Conservation (phyloP, 176 grass and related monocot genomes). For the Dactylis glomerata region DNA sequence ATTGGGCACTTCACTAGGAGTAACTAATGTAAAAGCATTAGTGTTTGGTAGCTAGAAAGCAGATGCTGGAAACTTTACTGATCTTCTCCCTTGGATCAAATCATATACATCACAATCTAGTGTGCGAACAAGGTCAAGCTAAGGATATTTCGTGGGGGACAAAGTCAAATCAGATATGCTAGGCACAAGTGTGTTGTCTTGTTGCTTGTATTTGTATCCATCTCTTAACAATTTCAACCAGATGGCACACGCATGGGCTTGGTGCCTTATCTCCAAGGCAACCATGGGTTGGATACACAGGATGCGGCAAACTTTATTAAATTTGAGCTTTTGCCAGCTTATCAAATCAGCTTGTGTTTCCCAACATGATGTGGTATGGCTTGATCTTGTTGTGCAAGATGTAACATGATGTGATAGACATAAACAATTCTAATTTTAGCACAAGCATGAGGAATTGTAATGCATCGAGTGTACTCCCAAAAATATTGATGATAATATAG, state of each 20-base stretch:
- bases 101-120: slow-evolving; percentile 26
- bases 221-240: slow-evolving; percentile 17
- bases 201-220: slow-evolving; percentile 24
- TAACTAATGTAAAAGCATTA: slow-evolving; percentile 16
- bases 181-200: slow-evolving; percentile 27
- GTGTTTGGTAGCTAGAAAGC: slow-evolving; percentile 7
- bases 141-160: slow-evolving; percentile 36
- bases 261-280: slow-evolving; percentile 53
- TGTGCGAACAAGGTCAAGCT: slow-evolving; percentile 36
- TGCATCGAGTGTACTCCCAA: not conserved
- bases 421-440: not conserved
- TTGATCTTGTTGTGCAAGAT: not conserved
- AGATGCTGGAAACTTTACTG: not conserved
- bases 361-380: slow-evolving; percentile 20
- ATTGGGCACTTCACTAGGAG: not conserved
- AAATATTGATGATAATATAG: not conserved
- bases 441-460: not conserved
- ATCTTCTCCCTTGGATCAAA: slow-evolving; percentile 33
- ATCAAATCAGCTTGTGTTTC: slow-evolving; percentile 34
- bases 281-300: slow-evolving; percentile 11
- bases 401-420: not conserved
- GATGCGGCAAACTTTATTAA: slow-evolving; percentile 27
- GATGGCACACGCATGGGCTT: slow-evolving; percentile 29
- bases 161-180: slow-evolving; percentile 34
- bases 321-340: slow-evolving; percentile 14